phyloP scores from a whole-genome alignment of 805 yeast genomes.

The Pichia gijzeniarum region DNA sequence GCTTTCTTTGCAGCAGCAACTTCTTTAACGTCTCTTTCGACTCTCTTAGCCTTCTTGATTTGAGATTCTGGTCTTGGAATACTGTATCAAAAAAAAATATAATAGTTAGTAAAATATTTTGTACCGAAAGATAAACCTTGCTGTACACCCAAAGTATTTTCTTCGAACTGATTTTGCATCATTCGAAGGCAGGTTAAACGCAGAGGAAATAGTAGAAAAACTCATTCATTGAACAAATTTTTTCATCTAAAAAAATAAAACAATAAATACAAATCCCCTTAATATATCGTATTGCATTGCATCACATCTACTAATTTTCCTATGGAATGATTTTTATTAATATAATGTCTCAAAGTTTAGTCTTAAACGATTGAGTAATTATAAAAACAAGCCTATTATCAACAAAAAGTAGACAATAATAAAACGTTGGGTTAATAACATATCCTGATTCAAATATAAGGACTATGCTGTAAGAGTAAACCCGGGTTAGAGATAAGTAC shows the following conservation, averaged over 20 bases:
- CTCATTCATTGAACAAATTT: background rate
- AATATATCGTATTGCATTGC: background rate
- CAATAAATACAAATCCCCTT: slow-evolving; percentile 7
- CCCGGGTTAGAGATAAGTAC: slow-evolving; percentile 30
- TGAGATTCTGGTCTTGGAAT: slow-evolving; percentile 74
- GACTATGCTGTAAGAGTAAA: slow-evolving; percentile 24
- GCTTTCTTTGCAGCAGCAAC: slow-evolving; percentile 75
- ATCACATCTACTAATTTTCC: slow-evolving; percentile 23
- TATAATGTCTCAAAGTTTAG: background rate
- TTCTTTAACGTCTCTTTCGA: slow-evolving; percentile 69
- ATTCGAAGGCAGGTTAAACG: slow-evolving; percentile 25
- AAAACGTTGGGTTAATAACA: slow-evolving; percentile 8
- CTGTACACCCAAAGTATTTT: slow-evolving; percentile 11
- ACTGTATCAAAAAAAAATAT: slow-evolving; percentile 25
- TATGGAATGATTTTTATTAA: slow-evolving; percentile 28
- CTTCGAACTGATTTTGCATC: slow-evolving; percentile 28
- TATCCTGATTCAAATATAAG: slow-evolving; percentile 1
- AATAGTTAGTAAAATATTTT: slow-evolving; percentile 16
- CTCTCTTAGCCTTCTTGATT: slow-evolving; percentile 74
- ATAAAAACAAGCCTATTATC: slow-evolving; percentile 6
- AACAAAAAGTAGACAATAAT: slow-evolving; percentile 14
- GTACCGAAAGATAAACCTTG: background rate
- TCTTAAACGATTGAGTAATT: background rate
- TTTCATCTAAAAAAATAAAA: slow-evolving; percentile 6
- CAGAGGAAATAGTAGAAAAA: slow-evolving; percentile 30